These are phyloP conservation scores for Corchorus capsularis DNA, from an alignment of 345 rosid genomes.

Conservation along the genomic window DNA sequence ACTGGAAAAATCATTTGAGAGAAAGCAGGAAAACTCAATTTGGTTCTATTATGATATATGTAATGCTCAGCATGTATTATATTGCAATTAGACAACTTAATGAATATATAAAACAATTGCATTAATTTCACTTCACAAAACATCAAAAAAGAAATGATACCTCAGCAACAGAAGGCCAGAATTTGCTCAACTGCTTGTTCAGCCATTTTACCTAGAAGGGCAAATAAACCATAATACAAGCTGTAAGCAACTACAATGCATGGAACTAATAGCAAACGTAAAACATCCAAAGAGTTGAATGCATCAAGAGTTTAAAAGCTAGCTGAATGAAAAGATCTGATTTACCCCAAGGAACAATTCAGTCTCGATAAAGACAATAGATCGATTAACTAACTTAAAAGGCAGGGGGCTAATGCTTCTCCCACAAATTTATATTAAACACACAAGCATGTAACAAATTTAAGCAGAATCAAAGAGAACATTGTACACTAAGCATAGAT, in stretches of 20 bases:
- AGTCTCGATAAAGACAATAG: too few species aligned
- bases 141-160: slow-evolving; percentile 45
- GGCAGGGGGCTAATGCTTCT: neutral
- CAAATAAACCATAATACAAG: neutral
- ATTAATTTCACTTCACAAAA: neutral
- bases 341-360: neutral
- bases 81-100: neutral
- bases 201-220: slow-evolving; percentile 94
- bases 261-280: neutral
- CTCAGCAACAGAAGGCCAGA: slow-evolving; percentile 98
- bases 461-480: slow-evolving; percentile 3
- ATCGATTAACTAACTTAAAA: neutral
- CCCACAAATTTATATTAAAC: slow-evolving; percentile 12
- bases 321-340: neutral
- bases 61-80: neutral
- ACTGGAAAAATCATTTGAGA: neutral
- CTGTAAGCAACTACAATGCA: slow-evolving; percentile 13
- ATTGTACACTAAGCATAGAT: neutral
- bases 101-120: neutral
- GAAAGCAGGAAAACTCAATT: neutral
- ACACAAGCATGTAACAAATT: neutral
- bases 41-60: neutral
- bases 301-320: neutral
- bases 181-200: slow-evolving; percentile 87
- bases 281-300: neutral